Evolutionary conservation across 192 early-diverging fungal genomes (phyloP).

Genomic region (Dispira parvispora): DNA sequence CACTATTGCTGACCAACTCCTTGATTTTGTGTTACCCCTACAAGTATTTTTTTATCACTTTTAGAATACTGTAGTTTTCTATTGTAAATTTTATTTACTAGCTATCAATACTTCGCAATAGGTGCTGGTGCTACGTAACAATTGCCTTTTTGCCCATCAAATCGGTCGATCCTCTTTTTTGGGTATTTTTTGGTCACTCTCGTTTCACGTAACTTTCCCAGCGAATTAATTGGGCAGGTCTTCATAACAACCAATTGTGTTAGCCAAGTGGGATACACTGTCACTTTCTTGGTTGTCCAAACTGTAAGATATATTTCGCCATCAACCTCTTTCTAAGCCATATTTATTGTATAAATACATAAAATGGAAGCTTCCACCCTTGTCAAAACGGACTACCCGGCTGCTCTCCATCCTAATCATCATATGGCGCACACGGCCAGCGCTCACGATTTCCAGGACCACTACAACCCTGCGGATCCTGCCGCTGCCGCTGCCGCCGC

Average conservation of each 20-base stretch:
- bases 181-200: neutral
- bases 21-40: no score
- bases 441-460: conserved; percentile 6
- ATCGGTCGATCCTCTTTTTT: no score
- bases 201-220: neutral
- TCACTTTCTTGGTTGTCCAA: neutral
- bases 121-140: no score
- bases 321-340: neutral
- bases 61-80: no score
- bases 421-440: neutral
- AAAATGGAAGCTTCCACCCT: conserved; percentile 8
- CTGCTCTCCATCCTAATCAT: neutral
- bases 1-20: no score
- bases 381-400: neutral
- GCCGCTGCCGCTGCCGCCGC: neutral
- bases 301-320: neutral
- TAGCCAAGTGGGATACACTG: neutral
- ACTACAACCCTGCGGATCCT: neutral
- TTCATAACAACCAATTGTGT: neutral
- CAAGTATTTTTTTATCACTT: no score
- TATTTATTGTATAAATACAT: neutral
- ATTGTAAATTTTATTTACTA: no score
- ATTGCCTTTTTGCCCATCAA: no score
- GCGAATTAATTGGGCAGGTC: neutral
- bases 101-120: no score